Percentiles rank a stretch among this genome's conserved stretches.
Conservation (phyloP, 352 stramenopile species). For the Phytophthora constricta region DNA sequence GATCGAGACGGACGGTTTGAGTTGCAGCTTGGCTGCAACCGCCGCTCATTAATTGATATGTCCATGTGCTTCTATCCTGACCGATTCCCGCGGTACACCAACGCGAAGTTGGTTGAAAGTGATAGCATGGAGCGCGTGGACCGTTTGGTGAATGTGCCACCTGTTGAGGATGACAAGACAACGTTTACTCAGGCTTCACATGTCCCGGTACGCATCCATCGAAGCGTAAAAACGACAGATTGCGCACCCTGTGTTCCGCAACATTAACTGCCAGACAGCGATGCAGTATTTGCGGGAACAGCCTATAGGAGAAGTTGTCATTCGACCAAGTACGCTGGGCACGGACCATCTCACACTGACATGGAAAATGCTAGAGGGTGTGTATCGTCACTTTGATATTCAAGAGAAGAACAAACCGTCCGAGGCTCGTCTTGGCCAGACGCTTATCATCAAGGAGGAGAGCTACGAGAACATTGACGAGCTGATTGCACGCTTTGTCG, state of each 20-base stretch:
- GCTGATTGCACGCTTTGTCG: conserved; percentile 86
- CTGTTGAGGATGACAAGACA: conserved; percentile 78
- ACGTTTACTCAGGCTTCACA: conserved; percentile 45
- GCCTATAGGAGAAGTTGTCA: conserved; percentile 81
- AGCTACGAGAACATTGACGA: conserved; percentile 90
- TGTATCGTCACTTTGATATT: conserved; percentile 91
- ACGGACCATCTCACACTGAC: conserved; percentile 88
- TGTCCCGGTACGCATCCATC: conserved; percentile 43
- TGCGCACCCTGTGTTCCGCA: conserved; percentile 84
- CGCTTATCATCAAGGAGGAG: conserved; percentile 89
- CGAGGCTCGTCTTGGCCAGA: conserved; percentile 80
- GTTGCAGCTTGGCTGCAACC: conserved; percentile 79
- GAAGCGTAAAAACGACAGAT: conserved; percentile 88
- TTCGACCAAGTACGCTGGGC: conserved; percentile 84
- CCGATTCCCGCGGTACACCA: conserved; percentile 61
- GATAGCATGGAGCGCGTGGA: conserved; percentile 80
- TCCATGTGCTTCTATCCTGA: conserved; percentile 77
- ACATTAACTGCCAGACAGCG: conserved; percentile 84
- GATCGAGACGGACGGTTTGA: conserved; percentile 81
- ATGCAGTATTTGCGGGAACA: conserved; percentile 87
- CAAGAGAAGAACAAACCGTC: conserved; percentile 89
- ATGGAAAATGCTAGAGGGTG: conserved; percentile 89
- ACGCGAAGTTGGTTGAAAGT: conserved; percentile 56
- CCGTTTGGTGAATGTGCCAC: conserved; percentile 76
- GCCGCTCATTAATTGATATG: conserved; percentile 73